Percentiles rank a stretch among this genome's conserved stretches.
These are phyloP conservation scores for Ploettnerulaceae sp. DNA, from an alignment of 2,329 filamentous ascomycete species.

Conservation along the genomic window DNA sequence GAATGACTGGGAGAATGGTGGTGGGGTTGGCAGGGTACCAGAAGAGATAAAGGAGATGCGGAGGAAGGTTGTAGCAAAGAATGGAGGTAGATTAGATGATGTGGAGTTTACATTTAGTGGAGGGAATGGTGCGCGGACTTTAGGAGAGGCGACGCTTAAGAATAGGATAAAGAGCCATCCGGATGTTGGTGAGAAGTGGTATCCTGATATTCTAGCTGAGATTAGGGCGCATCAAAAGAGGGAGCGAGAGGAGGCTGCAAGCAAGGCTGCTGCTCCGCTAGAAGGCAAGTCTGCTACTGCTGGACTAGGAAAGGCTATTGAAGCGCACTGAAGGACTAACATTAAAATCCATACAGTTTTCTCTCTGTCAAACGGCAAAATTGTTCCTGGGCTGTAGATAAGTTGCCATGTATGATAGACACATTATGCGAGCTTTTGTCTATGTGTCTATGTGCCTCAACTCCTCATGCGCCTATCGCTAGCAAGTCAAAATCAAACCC, in stretches of 20 bases:
- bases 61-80: constrained; percentile 49
- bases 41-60: constrained; percentile 59
- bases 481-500: constrained; percentile 11
- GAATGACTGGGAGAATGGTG: constrained; percentile 56
- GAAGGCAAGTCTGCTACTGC: constrained; percentile 23
- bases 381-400: too few relatives aligned
- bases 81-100: constrained; percentile 59
- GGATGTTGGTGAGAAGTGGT: constrained; percentile 80
- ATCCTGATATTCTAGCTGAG: constrained; percentile 51
- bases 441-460: constrained; percentile 9
- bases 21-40: constrained; percentile 45
- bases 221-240: constrained; percentile 55
- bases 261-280: constrained; percentile 14
- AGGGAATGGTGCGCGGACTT: constrained; percentile 53
- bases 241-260: constrained; percentile 35
- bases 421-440: constrained; percentile 14
- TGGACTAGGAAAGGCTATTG: constrained; percentile 33
- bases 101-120: constrained; percentile 83
- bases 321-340: constrained; percentile 36
- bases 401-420: constrained; percentile 11
- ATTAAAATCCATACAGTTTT: background rate
- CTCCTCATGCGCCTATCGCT: constrained; percentile 27
- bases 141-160: constrained; percentile 79
- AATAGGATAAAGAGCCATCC: constrained; percentile 84
- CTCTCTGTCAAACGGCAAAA: too few relatives aligned